Conservation (phyloP, 2,329 filamentous ascomycete genomes). For the Penicillium rolfsii region DNA sequence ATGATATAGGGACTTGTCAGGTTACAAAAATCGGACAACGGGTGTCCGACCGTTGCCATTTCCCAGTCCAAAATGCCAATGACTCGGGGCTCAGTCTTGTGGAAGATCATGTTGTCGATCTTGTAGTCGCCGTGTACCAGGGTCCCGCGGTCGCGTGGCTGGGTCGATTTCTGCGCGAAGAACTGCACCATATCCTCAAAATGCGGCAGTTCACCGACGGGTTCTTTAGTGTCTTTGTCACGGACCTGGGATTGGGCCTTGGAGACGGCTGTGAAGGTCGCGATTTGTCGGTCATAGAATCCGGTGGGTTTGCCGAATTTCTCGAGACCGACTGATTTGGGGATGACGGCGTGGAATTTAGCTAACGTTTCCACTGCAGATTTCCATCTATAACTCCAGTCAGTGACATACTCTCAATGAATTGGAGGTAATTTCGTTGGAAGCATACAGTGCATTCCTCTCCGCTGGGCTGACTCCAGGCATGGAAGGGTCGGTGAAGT, state of each 20-base stretch:
- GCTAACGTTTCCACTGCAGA: conserved; percentile 82
- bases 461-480: conserved; percentile 71
- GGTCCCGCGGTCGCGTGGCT: conserved; percentile 76
- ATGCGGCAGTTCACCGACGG: conserved; percentile 81
- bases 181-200: conserved; percentile 79
- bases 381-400: conserved; percentile 64
- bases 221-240: conserved; percentile 74
- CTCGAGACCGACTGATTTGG: conserved; percentile 67
- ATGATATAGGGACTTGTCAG: conserved; percentile 55
- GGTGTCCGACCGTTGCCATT: conserved; percentile 97
- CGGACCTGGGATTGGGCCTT: conserved; percentile 72
- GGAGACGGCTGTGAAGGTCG: conserved; percentile 79
- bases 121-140: conserved; percentile 97
- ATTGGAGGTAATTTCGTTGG: not conserved
- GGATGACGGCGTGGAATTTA: conserved; percentile 76
- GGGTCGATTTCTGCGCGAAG: conserved; percentile 69
- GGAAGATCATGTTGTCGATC: conserved; percentile 87
- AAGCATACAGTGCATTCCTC: conserved; percentile 68
- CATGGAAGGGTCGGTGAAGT: conserved; percentile 86
- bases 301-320: conserved; percentile 72
- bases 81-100: conserved; percentile 82
- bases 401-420: not conserved
- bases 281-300: conserved; percentile 85
- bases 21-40: conserved; percentile 87
- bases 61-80: conserved; percentile 98